These are phyloP conservation scores for Syncephalis fuscata DNA, from an alignment of 371 early-diverging fungal species.

Conservation along the genomic window DNA sequence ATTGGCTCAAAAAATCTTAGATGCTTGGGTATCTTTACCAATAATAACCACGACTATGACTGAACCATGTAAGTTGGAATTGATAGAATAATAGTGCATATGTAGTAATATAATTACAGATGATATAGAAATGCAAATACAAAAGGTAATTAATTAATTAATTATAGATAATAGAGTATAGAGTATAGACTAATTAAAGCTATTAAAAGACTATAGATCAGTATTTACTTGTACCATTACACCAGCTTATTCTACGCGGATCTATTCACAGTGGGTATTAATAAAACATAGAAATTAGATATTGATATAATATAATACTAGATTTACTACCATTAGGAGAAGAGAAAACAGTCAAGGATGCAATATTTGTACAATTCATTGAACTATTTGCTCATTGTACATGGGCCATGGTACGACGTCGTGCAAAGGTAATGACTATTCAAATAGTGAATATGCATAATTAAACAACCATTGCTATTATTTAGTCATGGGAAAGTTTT, in stretches of 20 bases:
- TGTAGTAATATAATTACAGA: not conserved
- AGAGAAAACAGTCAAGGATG: no score
- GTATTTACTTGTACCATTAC: not conserved
- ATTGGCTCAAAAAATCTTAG: no score
- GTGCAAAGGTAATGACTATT: no score
- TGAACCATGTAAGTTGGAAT: no score
- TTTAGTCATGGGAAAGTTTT: not conserved
- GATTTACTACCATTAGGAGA: not conserved
- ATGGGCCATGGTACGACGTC: no score
- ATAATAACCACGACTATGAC: no score
- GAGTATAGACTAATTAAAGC: not conserved
- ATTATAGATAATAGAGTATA: not conserved
- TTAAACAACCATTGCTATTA: not conserved
- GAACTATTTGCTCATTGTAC: no score
- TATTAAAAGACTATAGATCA: not conserved
- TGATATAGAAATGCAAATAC: not conserved
- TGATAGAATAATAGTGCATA: not conserved
- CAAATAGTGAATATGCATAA: not conserved
- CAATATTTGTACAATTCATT: no score
- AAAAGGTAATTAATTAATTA: not conserved
- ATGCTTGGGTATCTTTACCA: no score
- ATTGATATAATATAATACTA: not conserved
- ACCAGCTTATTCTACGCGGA: not conserved
- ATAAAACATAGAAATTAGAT: not conserved
- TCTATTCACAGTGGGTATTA: not conserved